Conservation (phyloP, 2,329 filamentous ascomycete species). For the Alternaria triticimaculans region DNA sequence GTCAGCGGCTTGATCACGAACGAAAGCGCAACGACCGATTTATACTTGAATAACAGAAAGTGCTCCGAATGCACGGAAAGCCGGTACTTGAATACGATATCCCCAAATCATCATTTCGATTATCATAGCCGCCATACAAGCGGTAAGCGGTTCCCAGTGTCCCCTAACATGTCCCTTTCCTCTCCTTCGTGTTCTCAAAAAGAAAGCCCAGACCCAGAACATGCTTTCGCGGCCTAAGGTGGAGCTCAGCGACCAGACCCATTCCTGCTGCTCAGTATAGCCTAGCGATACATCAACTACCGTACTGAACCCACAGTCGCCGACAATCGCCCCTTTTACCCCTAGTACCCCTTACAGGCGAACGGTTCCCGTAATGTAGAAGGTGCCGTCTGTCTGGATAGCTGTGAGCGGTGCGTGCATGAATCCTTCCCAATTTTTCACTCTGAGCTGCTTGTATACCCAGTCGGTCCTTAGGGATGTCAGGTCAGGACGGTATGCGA, state of each 20-base stretch:
- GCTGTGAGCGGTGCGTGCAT: conserved; percentile 14
- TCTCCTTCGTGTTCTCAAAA: not conserved
- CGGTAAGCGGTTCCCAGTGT: not conserved
- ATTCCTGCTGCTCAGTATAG: conserved; percentile 63
- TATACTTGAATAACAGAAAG: not conserved
- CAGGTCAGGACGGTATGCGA: conserved; percentile 19
- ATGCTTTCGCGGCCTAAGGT: conserved; percentile 55
- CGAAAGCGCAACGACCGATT: not conserved
- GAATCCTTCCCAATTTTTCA: not conserved
- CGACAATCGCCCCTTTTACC: conserved; percentile 18
- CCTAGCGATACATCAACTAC: conserved; percentile 56
- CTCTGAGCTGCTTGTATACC: conserved; percentile 2
- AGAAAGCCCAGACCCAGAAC: not conserved
- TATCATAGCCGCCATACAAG: not conserved
- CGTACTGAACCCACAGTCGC: conserved; percentile 28
- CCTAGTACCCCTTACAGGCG: conserved; percentile 7
- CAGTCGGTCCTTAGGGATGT: conserved; percentile 10
- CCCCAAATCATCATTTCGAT: not conserved
- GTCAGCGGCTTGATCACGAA: conserved; percentile 29
- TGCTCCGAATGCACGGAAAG: not conserved
- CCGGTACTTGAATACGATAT: not conserved
- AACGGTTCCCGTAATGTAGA: conserved; percentile 3
- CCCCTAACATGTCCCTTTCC: not conserved
- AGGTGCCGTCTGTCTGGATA: not conserved
- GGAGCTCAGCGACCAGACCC: conserved; percentile 59